Evolutionary conservation across 2,329 filamentous ascomycete genomes (phyloP), one percentile per base, ranked within the genome.

Genomic region (Aspergillus sp.): DNA sequence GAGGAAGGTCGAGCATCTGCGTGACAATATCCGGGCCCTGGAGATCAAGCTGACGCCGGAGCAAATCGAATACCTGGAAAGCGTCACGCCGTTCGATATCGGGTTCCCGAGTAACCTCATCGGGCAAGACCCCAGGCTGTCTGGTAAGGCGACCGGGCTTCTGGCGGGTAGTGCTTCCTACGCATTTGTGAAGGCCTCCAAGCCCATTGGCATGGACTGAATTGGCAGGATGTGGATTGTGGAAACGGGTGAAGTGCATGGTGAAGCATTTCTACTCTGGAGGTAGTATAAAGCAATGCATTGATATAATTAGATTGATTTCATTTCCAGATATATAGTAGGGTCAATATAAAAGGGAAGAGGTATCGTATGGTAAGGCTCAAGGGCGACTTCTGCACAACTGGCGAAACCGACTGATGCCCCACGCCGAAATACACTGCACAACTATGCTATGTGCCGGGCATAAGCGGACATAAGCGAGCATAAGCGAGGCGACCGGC

Each of bases 61-160:
- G 37, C 78, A 88, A 26, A 72, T 88, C 15, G 58, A 72, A 24
- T 70, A 77, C 44, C 76, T 86, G 36, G 81, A 86, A 38, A 61
- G 49, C 4, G 75, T 76, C 0, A 66, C 65, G 22, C 61, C 65
- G 0, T 82, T 85, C 41, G 73, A 83, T 30, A 48, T 74, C 24
- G 80, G 80, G 1, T 86, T 85, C 56, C 82, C 82, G 0, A 60
- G 67, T 39, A 73, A 63, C 49, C 74, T 85, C 44, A 52, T 82
- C 24, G 52, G 52, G 4, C 24, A 22, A 8, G 45, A 57, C 36
- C 53, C 53, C 4, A 47, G 39, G 20, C 41, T 40, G 8, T 47
- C 38, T 4, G 45, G 46, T 16, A 27, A 42, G 29, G 10, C 24
- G 2, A n/a, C 3, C 11, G 15, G 31, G 2, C 15, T 47, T 30